Evolutionary conservation across 495 filamentous ascomycete species (phyloP), one percentile per base, ranked within the genome.

Genomic region (Daldinia grandis): DNA sequence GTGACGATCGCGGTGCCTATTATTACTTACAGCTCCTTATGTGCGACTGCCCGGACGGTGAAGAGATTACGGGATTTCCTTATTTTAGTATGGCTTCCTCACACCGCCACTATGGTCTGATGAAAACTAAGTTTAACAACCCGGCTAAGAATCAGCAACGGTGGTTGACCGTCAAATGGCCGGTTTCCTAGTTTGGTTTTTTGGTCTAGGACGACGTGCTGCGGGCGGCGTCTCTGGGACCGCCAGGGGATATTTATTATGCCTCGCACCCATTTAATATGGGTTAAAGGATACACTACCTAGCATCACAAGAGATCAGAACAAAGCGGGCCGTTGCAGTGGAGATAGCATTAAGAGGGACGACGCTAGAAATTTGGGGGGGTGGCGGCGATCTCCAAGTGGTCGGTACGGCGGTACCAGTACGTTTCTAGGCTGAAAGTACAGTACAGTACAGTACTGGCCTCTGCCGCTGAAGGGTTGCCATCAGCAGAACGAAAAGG

Each of bases 281-380:
- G 60, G 61, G 33, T 31, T n/a, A 47, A 40, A 68, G 65, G 61
- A 65, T 61, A n/a, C n/a, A n/a, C n/a, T n/a, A 73, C 38, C 57
- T 73, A 67, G 17, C 37, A 56, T 60, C 68, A 58, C 58, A 64
- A 64, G 57, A 58, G 56, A 65, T 64, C 60, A 73, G 62, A 73
- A 73, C 70, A 68, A 56, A 73, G 64, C 70, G 70, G 71, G 71
- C 71, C 71, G 71, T 68, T 44, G 62, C 58, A 68, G 75, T 72
- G 70, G 70, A 76, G 73, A 72, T 68, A 62, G 56, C 59, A 54
- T 62, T 62, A 59, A 63, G 66, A 64, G 66, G 56, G 62, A 68
- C 60, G 54, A 70, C 70, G 75, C 70, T 74, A 77, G 73, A 38
- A 58, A 63, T 72, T 73, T 58, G 62, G 75, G 72, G 73, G 71